Base-by-base conservation (phyloP, 768 basidiomycete genomes). In the Mycena kentingensis region DNA sequence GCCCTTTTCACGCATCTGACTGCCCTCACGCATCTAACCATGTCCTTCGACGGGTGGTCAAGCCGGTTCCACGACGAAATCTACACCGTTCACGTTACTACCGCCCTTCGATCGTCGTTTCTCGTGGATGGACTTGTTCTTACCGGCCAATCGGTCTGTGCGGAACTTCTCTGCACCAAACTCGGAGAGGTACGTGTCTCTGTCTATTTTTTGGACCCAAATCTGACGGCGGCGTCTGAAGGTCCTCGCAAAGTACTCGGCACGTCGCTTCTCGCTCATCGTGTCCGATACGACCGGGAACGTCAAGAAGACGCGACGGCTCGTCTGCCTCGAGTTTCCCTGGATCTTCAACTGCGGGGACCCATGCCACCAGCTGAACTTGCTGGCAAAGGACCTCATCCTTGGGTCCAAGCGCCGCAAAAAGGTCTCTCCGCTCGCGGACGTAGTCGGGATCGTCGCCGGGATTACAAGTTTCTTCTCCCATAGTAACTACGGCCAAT, bases 271-370 rank as follows among this genome's bases (percentile, higher is more conserved):
- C 34, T 60, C 58, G 4, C 31, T 60, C 25, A 19, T 56, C 15
- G 58, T 56, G 4, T 62, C 60, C 1, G 60, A 63, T 34, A 60
- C 58, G 4, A 58, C 62, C 2, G 50, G 36, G 18, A 62, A 62
- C 29, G 55, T 58, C 3, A 46, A 50, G 38, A 63, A 60, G 32
- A 43, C 52, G 43, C 46, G 45, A 1, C 41, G 39, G 5, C 32
- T 62, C 8, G 54, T 63, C 7, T 63, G 55, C 28, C 19, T 28
- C 12, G 50, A 50, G 19, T 55, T 29, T 13, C 61, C 60, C 1
- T 57, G 60, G 42, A 63, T 62, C 13, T 26, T 63, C 0, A 60
- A 60, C 36, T 35, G 57, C 8, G 52, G 49, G 4, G 59, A 63
- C 34, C 52, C 52, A 3, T 57, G 59, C 27, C 56, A 63, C 25